These are phyloP conservation scores for Senna tora DNA, from an alignment of 306 rosid genomes.

Conservation along the genomic window DNA sequence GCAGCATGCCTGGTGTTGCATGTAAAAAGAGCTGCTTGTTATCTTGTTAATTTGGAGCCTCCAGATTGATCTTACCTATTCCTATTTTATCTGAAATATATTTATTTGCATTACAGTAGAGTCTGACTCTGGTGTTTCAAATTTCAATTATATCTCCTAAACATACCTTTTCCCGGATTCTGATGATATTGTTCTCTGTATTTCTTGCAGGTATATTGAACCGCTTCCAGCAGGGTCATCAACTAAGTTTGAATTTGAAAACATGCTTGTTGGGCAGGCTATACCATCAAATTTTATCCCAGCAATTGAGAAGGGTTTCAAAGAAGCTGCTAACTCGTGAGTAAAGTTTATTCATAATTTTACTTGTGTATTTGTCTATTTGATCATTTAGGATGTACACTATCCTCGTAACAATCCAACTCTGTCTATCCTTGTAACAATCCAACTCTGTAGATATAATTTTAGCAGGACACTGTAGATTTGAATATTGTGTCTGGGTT, in stretches of 20 bases:
- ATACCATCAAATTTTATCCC: slow-evolving; percentile 91
- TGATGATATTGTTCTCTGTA: slow-evolving; percentile 21
- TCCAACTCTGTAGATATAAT: background rate
- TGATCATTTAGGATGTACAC: background rate
- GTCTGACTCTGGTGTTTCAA: slow-evolving; percentile 16
- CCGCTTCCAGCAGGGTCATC: slow-evolving; percentile 81
- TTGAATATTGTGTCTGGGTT: slow-evolving; percentile 5
- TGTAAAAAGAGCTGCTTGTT: background rate
- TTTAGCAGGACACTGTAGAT: background rate
- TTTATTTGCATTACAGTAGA: slow-evolving; percentile 3
- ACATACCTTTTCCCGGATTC: slow-evolving; percentile 11
- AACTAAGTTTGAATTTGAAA: slow-evolving; percentile 92
- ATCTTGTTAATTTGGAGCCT: background rate
- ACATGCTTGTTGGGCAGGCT: slow-evolving; percentile 94
- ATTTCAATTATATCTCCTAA: background rate
- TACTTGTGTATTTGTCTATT: background rate
- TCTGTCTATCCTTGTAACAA: slow-evolving; percentile 6
- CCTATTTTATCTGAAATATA: slow-evolving; percentile 12
- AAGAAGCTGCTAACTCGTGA: slow-evolving; percentile 97
- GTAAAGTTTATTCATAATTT: slow-evolving; percentile 34
- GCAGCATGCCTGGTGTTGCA: background rate
- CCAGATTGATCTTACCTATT: slow-evolving; percentile 7
- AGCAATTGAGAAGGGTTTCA: slow-evolving; percentile 96
- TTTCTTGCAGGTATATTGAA: slow-evolving; percentile 75
- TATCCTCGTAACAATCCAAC: background rate